Base-by-base conservation (phyloP, 2,329 filamentous ascomycete species). In the Neofusicoccum parvum region DNA sequence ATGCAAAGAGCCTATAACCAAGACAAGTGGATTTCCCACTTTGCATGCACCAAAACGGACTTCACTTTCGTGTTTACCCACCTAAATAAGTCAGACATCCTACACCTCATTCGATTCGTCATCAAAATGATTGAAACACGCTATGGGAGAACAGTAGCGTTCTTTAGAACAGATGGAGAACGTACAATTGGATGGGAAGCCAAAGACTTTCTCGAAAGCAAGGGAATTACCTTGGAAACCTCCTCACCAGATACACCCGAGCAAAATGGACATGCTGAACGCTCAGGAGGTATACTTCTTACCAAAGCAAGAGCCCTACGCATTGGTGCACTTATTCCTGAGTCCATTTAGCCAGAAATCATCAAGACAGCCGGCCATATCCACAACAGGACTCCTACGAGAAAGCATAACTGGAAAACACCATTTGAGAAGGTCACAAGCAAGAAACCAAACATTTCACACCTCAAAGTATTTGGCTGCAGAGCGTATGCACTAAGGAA, bases 1-100 rank as follows among this genome's bases (percentile, higher is more conserved):
- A 23, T 59, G n/a, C 12, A 59, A 20, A 32, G 10, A 14, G 36
- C 36, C 4, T 45, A 59, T 4, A 59, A 59, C n/a, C 20, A 39
- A 59, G 43, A 46, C 15, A 59, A 59, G 43, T 59, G 17, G 37
- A 46, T 43, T 4, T 45, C 54, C 12, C 36, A 59, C 54, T 59
- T 45, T 34, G 12, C 37, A 23, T 43, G n/a, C 20, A 20, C 15
- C 2, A n/a, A 27, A 14, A 43, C 12, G 12, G 54, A 20, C 36
- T 59, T 43, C 3, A 32, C 27, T 11, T 43, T 43, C 12, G 23
- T 34, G 14, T 27, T 59, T 27, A 43, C 54, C 23, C 15, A 59
- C n/a, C 9, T 7, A 43, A 27, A 46, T 7, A 59, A 59, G 23
- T 27, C 17, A 32, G 37, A 59, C 5, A n/a, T 15, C n/a, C 7